Conservation (phyloP, 805 yeast genomes). For the Saccharomycopsis vini region DNA sequence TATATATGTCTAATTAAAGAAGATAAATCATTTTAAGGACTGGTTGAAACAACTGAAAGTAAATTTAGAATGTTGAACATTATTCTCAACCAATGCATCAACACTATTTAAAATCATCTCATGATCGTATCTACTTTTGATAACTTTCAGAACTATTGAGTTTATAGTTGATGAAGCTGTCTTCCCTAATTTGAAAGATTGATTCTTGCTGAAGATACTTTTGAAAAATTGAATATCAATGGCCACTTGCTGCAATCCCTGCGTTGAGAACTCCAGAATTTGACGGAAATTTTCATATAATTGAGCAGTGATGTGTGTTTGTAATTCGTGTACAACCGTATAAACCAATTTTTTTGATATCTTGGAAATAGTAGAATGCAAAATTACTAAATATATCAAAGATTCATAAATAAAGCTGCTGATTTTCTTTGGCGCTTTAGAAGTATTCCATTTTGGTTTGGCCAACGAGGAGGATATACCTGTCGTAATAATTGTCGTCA, state of each 20-base stretch:
- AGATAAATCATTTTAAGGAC: too few species aligned
- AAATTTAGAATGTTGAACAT: slow-evolving; percentile 4
- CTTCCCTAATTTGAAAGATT: slow-evolving; percentile 15
- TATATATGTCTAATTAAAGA: too few species aligned
- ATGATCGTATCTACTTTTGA: slow-evolving; percentile 11
- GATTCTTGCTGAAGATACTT: slow-evolving; percentile 16
- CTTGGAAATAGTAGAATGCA: slow-evolving; percentile 42
- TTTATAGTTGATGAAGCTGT: slow-evolving; percentile 12
- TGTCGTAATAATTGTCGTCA: slow-evolving; percentile 32
- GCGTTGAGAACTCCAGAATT: slow-evolving; percentile 30
- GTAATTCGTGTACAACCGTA: slow-evolving; percentile 37
- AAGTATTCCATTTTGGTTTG: slow-evolving; percentile 35
- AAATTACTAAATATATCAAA: slow-evolving; percentile 39
- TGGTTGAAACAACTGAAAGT: slow-evolving; percentile 8
- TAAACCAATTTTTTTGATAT: slow-evolving; percentile 39
- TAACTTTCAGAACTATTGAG: slow-evolving; percentile 8
- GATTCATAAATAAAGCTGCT: slow-evolving; percentile 41
- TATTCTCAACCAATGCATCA: slow-evolving; percentile 11
- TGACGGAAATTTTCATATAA: slow-evolving; percentile 33
- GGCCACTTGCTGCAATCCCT: slow-evolving; percentile 35
- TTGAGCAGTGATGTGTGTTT: slow-evolving; percentile 31
- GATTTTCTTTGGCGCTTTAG: slow-evolving; percentile 30
- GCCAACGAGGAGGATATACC: slow-evolving; percentile 26
- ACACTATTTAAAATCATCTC: slow-evolving; percentile 15
- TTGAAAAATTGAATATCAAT: slow-evolving; percentile 48